A percentile compares a stretch with the other conserved stretches of the same genome.
Conservation (phyloP, 164 flowering plant species). For the Saururus chinensis region DNA sequence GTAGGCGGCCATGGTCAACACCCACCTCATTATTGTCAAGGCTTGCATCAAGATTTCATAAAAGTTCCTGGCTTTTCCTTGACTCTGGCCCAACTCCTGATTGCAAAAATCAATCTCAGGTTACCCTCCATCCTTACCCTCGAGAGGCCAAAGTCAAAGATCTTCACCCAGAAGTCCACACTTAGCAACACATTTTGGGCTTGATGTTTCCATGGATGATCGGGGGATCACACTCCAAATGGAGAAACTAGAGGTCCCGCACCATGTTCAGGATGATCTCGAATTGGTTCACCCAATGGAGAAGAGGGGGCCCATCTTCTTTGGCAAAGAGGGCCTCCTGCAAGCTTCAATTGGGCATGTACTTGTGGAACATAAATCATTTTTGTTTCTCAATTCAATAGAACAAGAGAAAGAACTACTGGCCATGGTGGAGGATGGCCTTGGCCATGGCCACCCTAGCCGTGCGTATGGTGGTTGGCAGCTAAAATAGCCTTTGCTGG, state of each 20-base stretch:
- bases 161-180: conserved; percentile 52
- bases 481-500: too few relatives aligned
- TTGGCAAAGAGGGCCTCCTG: conserved; percentile 59
- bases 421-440: too few relatives aligned
- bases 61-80: conserved; percentile 57
- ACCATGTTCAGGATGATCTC: conserved; percentile 59
- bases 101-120: conserved; percentile 64
- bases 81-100: too few relatives aligned
- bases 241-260: conserved; percentile 67
- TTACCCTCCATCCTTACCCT: conserved; percentile 66
- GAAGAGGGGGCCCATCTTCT: conserved; percentile 5
- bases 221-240: conserved; percentile 80
- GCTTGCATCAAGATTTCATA: conserved; percentile 34
- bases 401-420: conserved; percentile 66
- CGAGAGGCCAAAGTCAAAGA: conserved; percentile 93
- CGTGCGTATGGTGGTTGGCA: too few relatives aligned
- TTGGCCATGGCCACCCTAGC: too few relatives aligned
- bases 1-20: too few relatives aligned
- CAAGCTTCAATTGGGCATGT: conserved; percentile 82
- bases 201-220: conserved; percentile 93
- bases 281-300: conserved; percentile 71
- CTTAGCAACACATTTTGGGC: conserved; percentile 93
- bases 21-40: conserved; percentile 54
- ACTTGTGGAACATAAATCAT: conserved; percentile 72
- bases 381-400: conserved; percentile 53